Percentiles rank a stretch among this genome's conserved stretches.
Conservation (phyloP, 345 rosid genomes). For the Salix dunnii region DNA sequence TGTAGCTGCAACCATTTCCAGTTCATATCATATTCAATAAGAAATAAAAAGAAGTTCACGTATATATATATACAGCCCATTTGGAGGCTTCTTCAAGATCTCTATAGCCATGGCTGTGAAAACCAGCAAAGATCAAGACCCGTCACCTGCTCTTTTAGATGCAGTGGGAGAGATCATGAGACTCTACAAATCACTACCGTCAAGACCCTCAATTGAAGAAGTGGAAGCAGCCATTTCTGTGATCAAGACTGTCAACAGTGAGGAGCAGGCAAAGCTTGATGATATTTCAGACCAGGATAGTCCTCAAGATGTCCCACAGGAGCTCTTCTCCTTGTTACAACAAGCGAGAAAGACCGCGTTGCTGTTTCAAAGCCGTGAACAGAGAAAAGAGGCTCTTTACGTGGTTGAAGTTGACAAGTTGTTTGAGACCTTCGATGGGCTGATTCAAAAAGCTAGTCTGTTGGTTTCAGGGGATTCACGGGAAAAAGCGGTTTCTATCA, state of each 20-base stretch:
- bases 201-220: constrained; percentile 55
- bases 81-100: background rate
- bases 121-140: constrained; percentile 23
- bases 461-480: constrained; percentile 45
- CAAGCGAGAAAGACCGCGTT: constrained; percentile 40
- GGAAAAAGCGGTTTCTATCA: constrained; percentile 14
- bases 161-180: constrained; percentile 51
- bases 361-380: constrained; percentile 46
- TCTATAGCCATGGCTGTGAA: constrained; percentile 35
- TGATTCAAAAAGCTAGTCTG: constrained; percentile 48
- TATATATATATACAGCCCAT: background rate
- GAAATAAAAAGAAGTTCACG: background rate
- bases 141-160: constrained; percentile 36
- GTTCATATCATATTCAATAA: background rate
- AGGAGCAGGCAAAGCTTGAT: constrained; percentile 43
- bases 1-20: background rate
- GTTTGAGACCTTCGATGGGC: constrained; percentile 43
- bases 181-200: constrained; percentile 52
- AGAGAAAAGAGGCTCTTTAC: constrained; percentile 49
- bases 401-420: constrained; percentile 48
- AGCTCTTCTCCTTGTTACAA: constrained; percentile 42
- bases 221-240: constrained; percentile 58
- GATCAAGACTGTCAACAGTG: constrained; percentile 35
- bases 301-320: constrained; percentile 44
- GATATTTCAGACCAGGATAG: constrained; percentile 37